Evolutionary conservation across 345 rosid species (phyloP), one percentile per base, ranked within the genome.

Genomic region (Balakata baccata): DNA sequence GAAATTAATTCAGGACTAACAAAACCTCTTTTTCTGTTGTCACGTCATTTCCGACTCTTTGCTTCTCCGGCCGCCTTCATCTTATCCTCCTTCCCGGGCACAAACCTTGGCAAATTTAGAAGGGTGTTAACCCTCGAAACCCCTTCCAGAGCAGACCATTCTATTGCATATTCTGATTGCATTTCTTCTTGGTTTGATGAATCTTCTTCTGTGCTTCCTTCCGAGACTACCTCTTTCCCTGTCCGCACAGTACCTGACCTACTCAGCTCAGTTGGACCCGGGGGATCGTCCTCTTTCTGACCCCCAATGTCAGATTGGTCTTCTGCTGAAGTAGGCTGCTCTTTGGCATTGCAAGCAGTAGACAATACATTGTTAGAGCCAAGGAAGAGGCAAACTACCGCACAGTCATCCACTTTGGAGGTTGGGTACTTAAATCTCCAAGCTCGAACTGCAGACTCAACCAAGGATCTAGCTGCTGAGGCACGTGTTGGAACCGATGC

Each of bases 141-240:
- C 61, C 99, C 99, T 89, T 95, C 96, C 0, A 95, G 90, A 7
- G 99, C 97, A 16, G 94, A 95, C 87, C 97, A 95, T 45, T 91
- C 97, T 37, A 70, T 76, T 65, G 84, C 92, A 17, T 43, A 64
- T 67, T 85, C 93, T 29, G 68, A 38, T 71, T 84, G 81, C 61
- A 70, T 38, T 50, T 84, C 81, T 11, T 90, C 89, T 3, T 84
- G 81, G 79, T 78, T 82, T 52, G 68, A 62, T 18, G 66, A 41
- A 12, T 86, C 89, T 8, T 80, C 87, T 77, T 83, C 90, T 56
- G 22, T 72, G 58, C 66, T 81, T 72, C 66, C 87, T 22, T 81
- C 86, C 0, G 76, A 49, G 41, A 74, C 78, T 16, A 75, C 70
- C 75, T 89, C 90, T 64, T 84, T 68, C 57, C 78, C 81, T 16